Evolutionary conservation across 2,329 filamentous ascomycete genomes (phyloP).

Genomic region (Botrytis hyacinthi): DNA sequence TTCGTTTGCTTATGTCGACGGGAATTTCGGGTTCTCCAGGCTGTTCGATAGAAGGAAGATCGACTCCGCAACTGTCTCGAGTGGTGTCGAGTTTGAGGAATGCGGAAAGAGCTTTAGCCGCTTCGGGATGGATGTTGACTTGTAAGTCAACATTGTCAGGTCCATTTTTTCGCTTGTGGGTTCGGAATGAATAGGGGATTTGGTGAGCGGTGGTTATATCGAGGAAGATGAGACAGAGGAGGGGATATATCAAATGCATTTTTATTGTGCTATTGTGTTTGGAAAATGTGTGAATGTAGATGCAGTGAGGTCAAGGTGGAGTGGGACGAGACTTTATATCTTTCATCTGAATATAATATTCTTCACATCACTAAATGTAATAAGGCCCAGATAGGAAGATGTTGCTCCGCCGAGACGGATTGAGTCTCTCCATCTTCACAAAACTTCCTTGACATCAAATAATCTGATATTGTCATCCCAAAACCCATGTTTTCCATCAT

Average conservation of each 20-base stretch:
- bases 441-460: background rate
- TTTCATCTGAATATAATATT: background rate
- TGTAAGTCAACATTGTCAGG: background rate
- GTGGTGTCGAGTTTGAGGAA: background rate
- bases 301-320: background rate
- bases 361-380: background rate
- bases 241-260: background rate
- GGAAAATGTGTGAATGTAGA: background rate
- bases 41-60: background rate
- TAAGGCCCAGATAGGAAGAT: background rate
- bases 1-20: background rate
- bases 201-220: background rate
- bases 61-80: background rate
- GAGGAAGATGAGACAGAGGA: background rate
- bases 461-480: background rate
- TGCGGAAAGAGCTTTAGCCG: background rate
- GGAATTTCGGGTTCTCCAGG: background rate
- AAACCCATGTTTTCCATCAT: background rate
- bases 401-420: background rate
- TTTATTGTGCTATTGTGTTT: background rate
- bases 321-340: background rate
- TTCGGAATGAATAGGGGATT: background rate
- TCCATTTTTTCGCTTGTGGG: background rate
- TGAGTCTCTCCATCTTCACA: accelerated
- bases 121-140: background rate